phyloP scores from a whole-genome alignment of 352 stramenopile species.

The Elongisporangium undulatum region DNA sequence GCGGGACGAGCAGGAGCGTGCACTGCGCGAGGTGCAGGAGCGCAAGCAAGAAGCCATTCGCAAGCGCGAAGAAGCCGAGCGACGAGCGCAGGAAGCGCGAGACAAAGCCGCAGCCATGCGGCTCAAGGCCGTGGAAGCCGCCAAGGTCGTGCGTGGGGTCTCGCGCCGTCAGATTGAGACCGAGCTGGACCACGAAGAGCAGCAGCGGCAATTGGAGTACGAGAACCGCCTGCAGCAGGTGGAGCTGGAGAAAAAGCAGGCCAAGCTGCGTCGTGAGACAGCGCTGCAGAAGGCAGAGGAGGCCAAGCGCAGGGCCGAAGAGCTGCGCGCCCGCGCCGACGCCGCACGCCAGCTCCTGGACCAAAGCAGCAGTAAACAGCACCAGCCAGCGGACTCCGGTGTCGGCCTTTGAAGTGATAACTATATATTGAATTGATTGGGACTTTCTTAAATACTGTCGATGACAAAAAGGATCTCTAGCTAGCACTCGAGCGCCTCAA shows the following conservation, averaged over 20 bases:
- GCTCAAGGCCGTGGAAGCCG: conserved; percentile 54
- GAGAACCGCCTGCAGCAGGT: conserved; percentile 44
- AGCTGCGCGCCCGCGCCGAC: conserved; percentile 46
- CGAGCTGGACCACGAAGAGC: conserved; percentile 56
- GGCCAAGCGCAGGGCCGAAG: conserved; percentile 48
- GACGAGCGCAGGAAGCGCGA: conserved; percentile 45
- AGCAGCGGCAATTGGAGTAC: conserved; percentile 31
- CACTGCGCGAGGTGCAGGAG: conserved; percentile 43
- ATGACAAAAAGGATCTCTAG: background rate
- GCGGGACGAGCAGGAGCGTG: conserved; percentile 31
- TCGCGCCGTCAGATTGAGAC: conserved; percentile 66
- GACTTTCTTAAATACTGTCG: background rate
- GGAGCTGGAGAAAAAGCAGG: conserved; percentile 39
- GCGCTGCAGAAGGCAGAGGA: conserved; percentile 46
- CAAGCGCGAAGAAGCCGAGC: conserved; percentile 67
- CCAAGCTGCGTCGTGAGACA: conserved; percentile 34
- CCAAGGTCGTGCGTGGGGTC: conserved; percentile 55
- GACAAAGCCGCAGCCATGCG: conserved; percentile 65
- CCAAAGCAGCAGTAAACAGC: background rate
- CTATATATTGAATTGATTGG: background rate
- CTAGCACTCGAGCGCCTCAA: conserved; percentile 17
- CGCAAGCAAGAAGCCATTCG: conserved; percentile 58
- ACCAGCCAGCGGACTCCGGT: background rate
- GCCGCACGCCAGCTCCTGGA: conserved; percentile 33
- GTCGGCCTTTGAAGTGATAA: background rate